phyloP scores from a whole-genome alignment of 2,329 filamentous ascomycete species.

The Fusarium sp. region DNA sequence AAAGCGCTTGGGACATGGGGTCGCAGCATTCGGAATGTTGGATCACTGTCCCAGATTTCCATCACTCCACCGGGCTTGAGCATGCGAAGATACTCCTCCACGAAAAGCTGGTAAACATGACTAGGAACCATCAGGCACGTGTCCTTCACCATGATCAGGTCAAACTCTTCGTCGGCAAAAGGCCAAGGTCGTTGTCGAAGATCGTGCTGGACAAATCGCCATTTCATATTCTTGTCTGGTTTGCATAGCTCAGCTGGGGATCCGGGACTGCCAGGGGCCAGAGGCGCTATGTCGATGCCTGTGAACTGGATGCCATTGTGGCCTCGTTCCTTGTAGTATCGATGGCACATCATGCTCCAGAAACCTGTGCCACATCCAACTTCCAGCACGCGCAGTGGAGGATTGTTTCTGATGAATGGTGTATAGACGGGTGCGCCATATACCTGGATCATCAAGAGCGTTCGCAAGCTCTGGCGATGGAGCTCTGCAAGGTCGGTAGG shows the following conservation, averaged over 20 bases:
- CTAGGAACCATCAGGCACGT: conserved; percentile 74
- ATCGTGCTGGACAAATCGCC: conserved; percentile 91
- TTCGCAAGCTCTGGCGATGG: conserved; percentile 86
- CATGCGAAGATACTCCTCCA: conserved; percentile 81
- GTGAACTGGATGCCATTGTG: conserved; percentile 79
- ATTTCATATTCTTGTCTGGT: conserved; percentile 79
- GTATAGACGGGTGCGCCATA: conserved; percentile 85
- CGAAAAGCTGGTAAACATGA: conserved; percentile 63
- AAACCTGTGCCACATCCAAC: conserved; percentile 88
- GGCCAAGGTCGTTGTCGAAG: conserved; percentile 80
- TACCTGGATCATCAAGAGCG: conserved; percentile 82
- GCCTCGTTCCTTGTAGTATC: conserved; percentile 77
- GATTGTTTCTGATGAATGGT: conserved; percentile 71
- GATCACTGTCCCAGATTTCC: conserved; percentile 92
- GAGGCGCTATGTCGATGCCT: conserved; percentile 82
- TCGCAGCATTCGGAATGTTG: conserved; percentile 83
- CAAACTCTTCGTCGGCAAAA: conserved; percentile 82
- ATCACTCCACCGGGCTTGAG: conserved; percentile 81
- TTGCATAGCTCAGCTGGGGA: conserved; percentile 56
- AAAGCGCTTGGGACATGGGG: conserved; percentile 74
- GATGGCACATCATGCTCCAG: conserved; percentile 90
- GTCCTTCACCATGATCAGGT: conserved; percentile 90
- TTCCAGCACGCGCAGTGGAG: conserved; percentile 83
- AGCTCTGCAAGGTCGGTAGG: conserved; percentile 89
- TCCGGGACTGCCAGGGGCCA: conserved; percentile 62